Conservation (phyloP, 129 eudicot genomes). For the Saposhnikovia divaricata region DNA sequence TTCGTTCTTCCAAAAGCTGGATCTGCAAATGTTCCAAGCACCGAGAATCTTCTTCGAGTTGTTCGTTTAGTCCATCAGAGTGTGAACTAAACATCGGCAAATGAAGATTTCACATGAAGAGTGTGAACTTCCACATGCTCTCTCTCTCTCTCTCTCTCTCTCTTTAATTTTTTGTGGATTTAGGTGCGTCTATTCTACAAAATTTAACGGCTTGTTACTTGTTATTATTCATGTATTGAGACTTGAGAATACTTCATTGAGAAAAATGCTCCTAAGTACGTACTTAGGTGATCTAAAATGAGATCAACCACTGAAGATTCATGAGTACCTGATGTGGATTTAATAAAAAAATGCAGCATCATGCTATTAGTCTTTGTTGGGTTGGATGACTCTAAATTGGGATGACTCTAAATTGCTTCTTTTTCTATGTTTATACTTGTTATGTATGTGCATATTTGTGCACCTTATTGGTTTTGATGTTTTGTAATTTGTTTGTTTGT, state of each 20-base stretch:
- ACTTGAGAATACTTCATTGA: too few relatives aligned
- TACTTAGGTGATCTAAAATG: too few relatives aligned
- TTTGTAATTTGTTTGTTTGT: neutral
- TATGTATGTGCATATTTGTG: neutral
- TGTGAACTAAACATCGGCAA: too few relatives aligned
- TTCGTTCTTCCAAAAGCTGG: slow-evolving; percentile 86
- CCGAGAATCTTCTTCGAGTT: slow-evolving; percentile 75
- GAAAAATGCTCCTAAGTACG: too few relatives aligned
- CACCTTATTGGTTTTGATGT: neutral
- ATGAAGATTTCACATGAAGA: too few relatives aligned
- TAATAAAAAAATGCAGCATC: too few relatives aligned
- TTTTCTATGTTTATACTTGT: neutral
- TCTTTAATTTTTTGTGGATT: neutral
- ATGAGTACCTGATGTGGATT: too few relatives aligned
- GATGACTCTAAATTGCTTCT: neutral
- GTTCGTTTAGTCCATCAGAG: slow-evolving; percentile 76
- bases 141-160: neutral
- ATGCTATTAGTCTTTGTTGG: neutral
- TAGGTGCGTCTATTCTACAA: neutral
- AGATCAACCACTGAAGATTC: too few relatives aligned
- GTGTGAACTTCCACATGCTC: too few relatives aligned
- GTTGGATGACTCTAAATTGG: too few relatives aligned
- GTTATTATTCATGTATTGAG: neutral
- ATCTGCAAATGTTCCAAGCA: slow-evolving; percentile 79
- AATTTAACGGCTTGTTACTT: neutral